Evolutionary conservation across 495 filamentous ascomycete species (phyloP).

Genomic region (Penicillium daleae): DNA sequence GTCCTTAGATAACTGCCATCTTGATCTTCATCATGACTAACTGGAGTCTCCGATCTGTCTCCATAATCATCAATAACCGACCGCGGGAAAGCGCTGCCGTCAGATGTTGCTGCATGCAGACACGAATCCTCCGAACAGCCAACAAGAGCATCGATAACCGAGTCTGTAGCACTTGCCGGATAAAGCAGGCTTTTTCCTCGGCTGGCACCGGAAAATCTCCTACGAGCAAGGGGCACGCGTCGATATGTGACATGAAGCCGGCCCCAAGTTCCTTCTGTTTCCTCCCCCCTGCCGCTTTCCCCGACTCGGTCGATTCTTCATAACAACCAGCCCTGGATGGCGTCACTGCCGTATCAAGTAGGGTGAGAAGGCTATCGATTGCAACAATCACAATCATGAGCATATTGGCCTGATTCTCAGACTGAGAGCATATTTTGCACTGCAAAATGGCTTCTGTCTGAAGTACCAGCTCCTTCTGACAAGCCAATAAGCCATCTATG

Average conservation of each 20-base stretch:
- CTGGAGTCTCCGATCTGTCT: conserved; percentile 43
- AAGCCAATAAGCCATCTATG: conserved; percentile 38
- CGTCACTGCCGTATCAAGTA: conserved; percentile 31
- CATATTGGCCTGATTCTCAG: conserved; percentile 32
- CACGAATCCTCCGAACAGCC: conserved; percentile 33
- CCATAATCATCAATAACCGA: conserved; percentile 41
- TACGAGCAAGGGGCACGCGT: conserved; percentile 36
- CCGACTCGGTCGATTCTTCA: background rate
- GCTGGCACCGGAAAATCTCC: conserved; percentile 35
- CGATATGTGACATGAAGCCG: conserved; percentile 31
- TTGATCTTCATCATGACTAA: conserved; percentile 41
- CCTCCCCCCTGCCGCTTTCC: background rate
- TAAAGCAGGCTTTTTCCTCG: conserved; percentile 40
- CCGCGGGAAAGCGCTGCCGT: conserved; percentile 29
- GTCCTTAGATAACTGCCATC: conserved; percentile 12
- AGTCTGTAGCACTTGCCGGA: conserved; percentile 37
- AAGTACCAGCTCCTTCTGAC: conserved; percentile 35
- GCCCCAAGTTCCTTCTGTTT: background rate
- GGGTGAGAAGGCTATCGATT: conserved; percentile 39
- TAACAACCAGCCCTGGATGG: background rate
- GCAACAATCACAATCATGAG: conserved; percentile 40
- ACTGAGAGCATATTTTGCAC: conserved; percentile 34
- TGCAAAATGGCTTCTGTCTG: conserved; percentile 37
- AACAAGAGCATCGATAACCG: conserved; percentile 33
- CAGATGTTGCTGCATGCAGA: conserved; percentile 34